These are phyloP conservation scores for Rhinocladiella similis DNA, from an alignment of 2,329 filamentous ascomycete genomes.

Conservation along the genomic window DNA sequence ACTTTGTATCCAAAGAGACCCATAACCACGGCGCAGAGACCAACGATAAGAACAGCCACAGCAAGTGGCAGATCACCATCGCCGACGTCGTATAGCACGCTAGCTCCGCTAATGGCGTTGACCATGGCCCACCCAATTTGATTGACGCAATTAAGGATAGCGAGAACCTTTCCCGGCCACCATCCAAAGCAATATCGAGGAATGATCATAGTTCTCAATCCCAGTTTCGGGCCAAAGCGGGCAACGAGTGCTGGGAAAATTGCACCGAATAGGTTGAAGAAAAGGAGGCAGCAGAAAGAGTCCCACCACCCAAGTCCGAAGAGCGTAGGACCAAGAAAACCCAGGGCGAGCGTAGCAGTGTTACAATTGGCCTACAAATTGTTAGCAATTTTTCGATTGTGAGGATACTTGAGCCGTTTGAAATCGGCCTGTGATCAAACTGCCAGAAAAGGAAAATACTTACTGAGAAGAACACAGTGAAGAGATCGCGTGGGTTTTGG, in stretches of 20 bases:
- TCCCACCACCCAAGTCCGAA: conserved; percentile 33
- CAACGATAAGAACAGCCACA: conserved; percentile 28
- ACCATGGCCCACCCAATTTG: conserved; percentile 27
- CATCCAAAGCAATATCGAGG: conserved; percentile 35
- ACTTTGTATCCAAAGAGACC: conserved; percentile 29
- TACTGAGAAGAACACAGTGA: conserved; percentile 24
- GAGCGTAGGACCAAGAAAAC: conserved; percentile 11
- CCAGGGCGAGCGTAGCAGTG: conserved; percentile 18
- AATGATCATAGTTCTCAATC: conserved; percentile 35
- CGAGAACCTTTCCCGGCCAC: conserved; percentile 26
- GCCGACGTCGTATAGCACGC: conserved; percentile 28
- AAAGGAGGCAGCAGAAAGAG: conserved; percentile 30
- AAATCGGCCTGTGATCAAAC: too few species aligned
- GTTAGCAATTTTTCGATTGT: too few species aligned
- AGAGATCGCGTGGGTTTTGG: conserved; percentile 22
- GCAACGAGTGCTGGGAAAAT: conserved; percentile 30
- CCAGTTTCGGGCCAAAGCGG: conserved; percentile 32
- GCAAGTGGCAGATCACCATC: conserved; percentile 28
- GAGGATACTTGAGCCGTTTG: too few species aligned
- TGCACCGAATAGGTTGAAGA: conserved; percentile 34
- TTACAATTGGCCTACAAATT: conserved; percentile 15
- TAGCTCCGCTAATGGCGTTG: conserved; percentile 26
- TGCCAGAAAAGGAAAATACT: too few species aligned
- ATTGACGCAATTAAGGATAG: conserved; percentile 25
- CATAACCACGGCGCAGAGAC: conserved; percentile 22